Evolutionary conservation across 2,329 filamentous ascomycete species (phyloP), one percentile per base, ranked within the genome.

Genomic region (Ambrosiella xylebori): DNA sequence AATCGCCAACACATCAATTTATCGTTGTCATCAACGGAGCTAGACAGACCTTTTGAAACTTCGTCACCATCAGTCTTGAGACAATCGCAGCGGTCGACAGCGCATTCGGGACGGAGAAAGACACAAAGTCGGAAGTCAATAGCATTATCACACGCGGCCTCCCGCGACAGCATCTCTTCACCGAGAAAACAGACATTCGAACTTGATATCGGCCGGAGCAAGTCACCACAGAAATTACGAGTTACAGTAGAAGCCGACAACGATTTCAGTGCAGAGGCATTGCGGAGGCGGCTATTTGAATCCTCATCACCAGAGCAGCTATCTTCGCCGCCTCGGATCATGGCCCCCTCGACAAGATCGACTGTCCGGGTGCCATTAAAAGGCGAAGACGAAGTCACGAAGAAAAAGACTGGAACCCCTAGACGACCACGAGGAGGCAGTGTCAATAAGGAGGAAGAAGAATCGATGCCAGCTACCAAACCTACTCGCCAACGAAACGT

Each of bases 181-280:
- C 77, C 78, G 44, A 70, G 76, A 54, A 80, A 78, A 68, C 77
- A 75, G 64, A 78, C 71, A 50, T 80, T 80, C 61, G 74, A 79
- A 65, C 72, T 80, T 39, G 76, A 80, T 62, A 75, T 78, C 35
- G 77, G 77, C 52, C 69, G 75, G 63, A 70, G 71, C 41, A 66
- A 65, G 51, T 72, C 76, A 52, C 76, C 77, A 2, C 76, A 79
- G 65, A 73, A 71, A 59, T 69, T 81, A 49, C 69, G 72, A 50
- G 76, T 80, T 56, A 80, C 78, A 8, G 76, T 80, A 56, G 77
- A 81, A 65, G 74, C 76, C 1, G 73, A 75, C 1, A 64, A 68
- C 56, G 68, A 70, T 38, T n/a, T 54, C 51, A 47, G 66, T 45
- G 54, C 65, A 66, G 59, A 64, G 61, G 64, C 66, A 63, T 63